These are phyloP conservation scores for Globisporangium carolinianum DNA, from an alignment of 352 stramenopile genomes.

Conservation along the genomic window DNA sequence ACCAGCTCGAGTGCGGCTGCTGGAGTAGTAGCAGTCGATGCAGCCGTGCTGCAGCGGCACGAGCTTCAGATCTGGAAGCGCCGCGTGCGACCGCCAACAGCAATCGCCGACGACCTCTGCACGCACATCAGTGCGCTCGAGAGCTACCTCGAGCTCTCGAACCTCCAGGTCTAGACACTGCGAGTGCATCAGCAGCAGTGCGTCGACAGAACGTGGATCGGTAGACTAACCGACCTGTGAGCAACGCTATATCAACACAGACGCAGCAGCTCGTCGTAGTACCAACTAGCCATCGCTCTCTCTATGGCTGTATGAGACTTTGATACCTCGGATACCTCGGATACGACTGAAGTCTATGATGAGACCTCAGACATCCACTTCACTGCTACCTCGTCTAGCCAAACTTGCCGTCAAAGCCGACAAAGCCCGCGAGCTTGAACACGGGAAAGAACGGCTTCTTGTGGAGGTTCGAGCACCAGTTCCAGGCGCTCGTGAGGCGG, in stretches of 20 bases:
- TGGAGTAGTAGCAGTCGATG: constrained; percentile 13
- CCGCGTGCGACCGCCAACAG: constrained; percentile 34
- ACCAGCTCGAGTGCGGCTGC: constrained; percentile 9
- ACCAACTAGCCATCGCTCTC: neutral
- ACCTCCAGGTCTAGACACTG: constrained; percentile 36
- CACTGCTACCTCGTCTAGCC: constrained; percentile 22
- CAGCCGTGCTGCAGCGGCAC: constrained; percentile 36
- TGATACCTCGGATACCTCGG: too few relatives aligned
- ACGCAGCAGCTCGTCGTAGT: neutral
- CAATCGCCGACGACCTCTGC: constrained; percentile 56
- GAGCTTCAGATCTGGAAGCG: constrained; percentile 66
- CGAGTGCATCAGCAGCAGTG: too few relatives aligned
- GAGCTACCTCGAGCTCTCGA: constrained; percentile 35
- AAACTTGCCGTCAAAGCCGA: constrained; percentile 96
- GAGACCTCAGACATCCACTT: too few relatives aligned
- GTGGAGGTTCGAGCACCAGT: constrained; percentile 95
- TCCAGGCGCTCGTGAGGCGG: constrained; percentile 95
- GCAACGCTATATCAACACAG: too few relatives aligned
- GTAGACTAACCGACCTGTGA: neutral
- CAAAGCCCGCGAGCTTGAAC: constrained; percentile 96
- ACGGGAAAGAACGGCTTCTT: constrained; percentile 93
- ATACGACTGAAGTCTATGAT: too few relatives aligned
- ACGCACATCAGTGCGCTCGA: constrained; percentile 58
- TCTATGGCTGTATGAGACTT: neutral
- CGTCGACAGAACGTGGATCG: neutral